Percentiles rank a stretch among this genome's conserved stretches.
Conservation (phyloP, 2,329 filamentous ascomycete species). For the Aspergillus sclerotialis region DNA sequence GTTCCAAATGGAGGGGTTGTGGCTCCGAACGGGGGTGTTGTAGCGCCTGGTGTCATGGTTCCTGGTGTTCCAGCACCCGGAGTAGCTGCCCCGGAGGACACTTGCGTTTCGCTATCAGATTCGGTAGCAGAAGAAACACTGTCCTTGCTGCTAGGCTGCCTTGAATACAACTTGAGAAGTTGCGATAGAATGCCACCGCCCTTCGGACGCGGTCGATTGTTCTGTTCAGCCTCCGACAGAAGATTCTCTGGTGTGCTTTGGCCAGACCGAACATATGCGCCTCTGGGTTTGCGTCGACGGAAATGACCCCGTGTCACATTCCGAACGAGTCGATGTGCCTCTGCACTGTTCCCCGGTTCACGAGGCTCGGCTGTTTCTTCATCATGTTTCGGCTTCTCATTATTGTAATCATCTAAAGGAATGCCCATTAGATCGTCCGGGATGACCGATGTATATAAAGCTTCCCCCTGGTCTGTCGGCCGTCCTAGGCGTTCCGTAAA, state of each 20-base stretch:
- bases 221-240: conserved; percentile 17
- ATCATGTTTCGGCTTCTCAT: conserved; percentile 14
- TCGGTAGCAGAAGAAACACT: conserved; percentile 23
- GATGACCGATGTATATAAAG: conserved; percentile 19
- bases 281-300: conserved; percentile 20
- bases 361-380: conserved; percentile 14
- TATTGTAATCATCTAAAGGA: conserved; percentile 13
- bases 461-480: conserved; percentile 23
- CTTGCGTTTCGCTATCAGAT: conserved; percentile 22
- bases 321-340: conserved; percentile 33
- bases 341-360: conserved; percentile 18
- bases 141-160: conserved; percentile 31
- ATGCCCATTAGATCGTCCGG: conserved; percentile 25
- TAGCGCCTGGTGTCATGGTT: conserved; percentile 10
- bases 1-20: too few species aligned
- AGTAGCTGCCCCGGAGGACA: conserved; percentile 21
- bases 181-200: conserved; percentile 60
- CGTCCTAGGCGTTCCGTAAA: conserved; percentile 25
- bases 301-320: conserved; percentile 23
- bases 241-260: conserved; percentile 24
- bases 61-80: conserved; percentile 18
- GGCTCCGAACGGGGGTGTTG: too few species aligned
- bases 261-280: conserved; percentile 27
- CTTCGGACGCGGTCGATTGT: conserved; percentile 18
- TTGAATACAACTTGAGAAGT: conserved; percentile 62